Evolutionary conservation across 2,329 filamentous ascomycete genomes (phyloP), one percentile per base, ranked within the genome.

Genomic region (Calcarisporium arbuscula): DNA sequence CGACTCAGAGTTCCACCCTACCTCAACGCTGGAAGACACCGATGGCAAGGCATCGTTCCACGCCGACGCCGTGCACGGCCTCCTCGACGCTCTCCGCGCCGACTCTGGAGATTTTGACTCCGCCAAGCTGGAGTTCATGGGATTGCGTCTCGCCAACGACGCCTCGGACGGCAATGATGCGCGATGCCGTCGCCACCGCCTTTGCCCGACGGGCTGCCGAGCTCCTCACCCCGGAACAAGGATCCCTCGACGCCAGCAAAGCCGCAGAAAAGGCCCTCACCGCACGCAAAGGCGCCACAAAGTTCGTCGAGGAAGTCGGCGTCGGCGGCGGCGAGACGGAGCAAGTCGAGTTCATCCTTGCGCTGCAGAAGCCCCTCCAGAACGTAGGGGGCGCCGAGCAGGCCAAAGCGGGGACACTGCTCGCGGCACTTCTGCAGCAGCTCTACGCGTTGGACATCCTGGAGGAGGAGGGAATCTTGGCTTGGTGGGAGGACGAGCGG

Each of bases 101-200:
- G 77, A 80, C 10, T 74, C 77, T 11, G 76, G 79, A 9, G 85
- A 94, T 54, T 92, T 94, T 44, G 89, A 95, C 51, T 70, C 70
- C 3, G 75, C 77, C 32, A 87, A 90, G 56, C 75, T 96, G 21
- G 92, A 98, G 57, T 84, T 98, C 43, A 94, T 89, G 67, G 85
- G 87, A 30, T 70, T 96, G n/a, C 82, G 90, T 9, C 85, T 98
- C 58, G 83, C 82, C 35, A 86, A 85, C 50, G 87, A 96, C 51
- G 92, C 92, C 3, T 89, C 87, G 1, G 90, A 95, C 52, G 74
- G n/a, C 82, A 45, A 84, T 92, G 58, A 85, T 96, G 51, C 85
- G 90, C 28, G 81, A 82, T 21, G 88, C 92, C 12, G 81, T 96
- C 17, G 86, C 86, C 3, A 77, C 82, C 3, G 85, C 89, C 1